Base-by-base conservation (phyloP, 768 basidiomycete species). In the Coprinopsis marcescibilis region DNA sequence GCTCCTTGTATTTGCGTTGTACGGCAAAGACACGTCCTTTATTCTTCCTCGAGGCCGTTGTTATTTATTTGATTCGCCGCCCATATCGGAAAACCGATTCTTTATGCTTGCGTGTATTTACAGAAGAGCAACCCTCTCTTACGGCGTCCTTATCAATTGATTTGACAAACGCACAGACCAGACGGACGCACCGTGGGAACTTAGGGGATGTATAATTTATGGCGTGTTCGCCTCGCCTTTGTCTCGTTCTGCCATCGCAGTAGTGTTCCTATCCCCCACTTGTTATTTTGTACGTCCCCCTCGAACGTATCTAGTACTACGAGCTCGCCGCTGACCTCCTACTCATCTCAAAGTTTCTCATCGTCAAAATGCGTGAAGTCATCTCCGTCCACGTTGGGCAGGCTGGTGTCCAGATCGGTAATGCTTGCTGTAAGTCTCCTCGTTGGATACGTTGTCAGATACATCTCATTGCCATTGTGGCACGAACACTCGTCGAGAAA, bases 321-420 rank as follows among this genome's bases (percentile, higher is more conserved):
- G 44, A 26, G 41, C 48, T 26, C 32, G 17, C 57, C 65, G 56
- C 65, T 32, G 41, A 19, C n/a, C 41, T 32, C 40, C 15, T 25
- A 13, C 37, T 19, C 29, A 24, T 5, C 24, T 29, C 20, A 23
- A 42, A 68, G 63, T 49, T 37, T 38, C 36, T 54, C 32, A 30
- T 32, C 35, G 21, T 29, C 54, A 61, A 60, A 67, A 89, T 89
- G 87, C 84, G 87, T 69, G 87, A 89, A 83, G 91, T 96, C 63
- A 94, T 96, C 70, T 94, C 90, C 63, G 71, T 96, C 56, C 91
- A 96, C 63, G 90, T 96, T 60, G 94, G 94, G 55, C 95, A 99
- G 75, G 95, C 95, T 65, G 92, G 92, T 75, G 83, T 90, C 49
- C 87, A 90, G 66, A 89, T 89, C 54, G 87, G 87, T 58, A 97